phyloP scores from a whole-genome alignment of 1,284 basidiomycete species.

The Ceratobasidium sp. region DNA sequence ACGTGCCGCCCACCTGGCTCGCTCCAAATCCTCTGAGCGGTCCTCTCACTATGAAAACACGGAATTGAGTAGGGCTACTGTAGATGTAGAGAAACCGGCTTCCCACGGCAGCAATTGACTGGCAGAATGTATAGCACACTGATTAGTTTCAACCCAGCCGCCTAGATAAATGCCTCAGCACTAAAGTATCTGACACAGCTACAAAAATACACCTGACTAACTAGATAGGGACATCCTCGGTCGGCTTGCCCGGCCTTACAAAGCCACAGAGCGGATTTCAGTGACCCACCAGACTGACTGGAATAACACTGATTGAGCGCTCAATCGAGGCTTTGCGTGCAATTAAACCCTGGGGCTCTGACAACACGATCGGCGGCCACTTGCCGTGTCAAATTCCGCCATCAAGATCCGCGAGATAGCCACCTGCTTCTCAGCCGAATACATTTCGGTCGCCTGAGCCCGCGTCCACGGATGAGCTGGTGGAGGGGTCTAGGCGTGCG shows the following conservation, averaged over 20 bases:
- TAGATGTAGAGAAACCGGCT: too few relatives aligned
- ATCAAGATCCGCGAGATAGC: conserved; percentile 8
- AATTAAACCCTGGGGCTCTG: neutral
- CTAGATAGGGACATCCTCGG: neutral
- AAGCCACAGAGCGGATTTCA: conserved; percentile 13
- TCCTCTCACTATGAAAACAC: too few relatives aligned
- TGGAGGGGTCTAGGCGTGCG: neutral
- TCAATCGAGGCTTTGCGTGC: neutral
- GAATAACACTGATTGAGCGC: neutral
- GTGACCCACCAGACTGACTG: neutral
- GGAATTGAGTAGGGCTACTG: too few relatives aligned
- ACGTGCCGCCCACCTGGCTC: too few relatives aligned
- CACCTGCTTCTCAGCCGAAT: neutral
- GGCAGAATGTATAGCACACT: too few relatives aligned
- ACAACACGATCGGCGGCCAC: neutral
- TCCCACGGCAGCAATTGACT: too few relatives aligned
- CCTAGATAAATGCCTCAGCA: too few relatives aligned
- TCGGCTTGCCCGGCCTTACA: neutral
- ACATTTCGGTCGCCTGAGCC: neutral
- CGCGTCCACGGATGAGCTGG: neutral
- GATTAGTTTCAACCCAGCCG: too few relatives aligned
- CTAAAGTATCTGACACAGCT: too few relatives aligned
- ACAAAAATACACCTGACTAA: too few relatives aligned
- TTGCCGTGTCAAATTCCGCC: conserved; percentile 11
- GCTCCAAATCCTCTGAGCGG: too few relatives aligned